Base-by-base conservation (phyloP, 2,329 filamentous ascomycete genomes). In the Myriangium duriaei region DNA sequence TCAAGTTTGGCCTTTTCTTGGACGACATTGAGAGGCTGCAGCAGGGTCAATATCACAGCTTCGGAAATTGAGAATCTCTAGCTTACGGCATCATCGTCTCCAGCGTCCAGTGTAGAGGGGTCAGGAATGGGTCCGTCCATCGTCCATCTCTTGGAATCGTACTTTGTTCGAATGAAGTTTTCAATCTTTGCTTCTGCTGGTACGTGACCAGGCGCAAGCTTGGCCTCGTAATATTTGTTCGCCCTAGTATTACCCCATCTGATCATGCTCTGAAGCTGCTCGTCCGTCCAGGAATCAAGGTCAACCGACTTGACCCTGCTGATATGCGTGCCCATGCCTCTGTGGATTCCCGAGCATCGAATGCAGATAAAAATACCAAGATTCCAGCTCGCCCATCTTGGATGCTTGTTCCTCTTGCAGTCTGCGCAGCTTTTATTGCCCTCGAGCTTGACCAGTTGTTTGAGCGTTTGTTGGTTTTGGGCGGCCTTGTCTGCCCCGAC, bases 301-400 rank as follows among this genome's bases (percentile, higher is more conserved):
- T 98, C 91, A 49, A 98, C 91, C 2, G 87, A 95, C 62, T 98
- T 98, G 60, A 98, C 91, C 61, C 83, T 75, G 62, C 86, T 95
- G 60, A 98, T 95, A 64, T 98, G 91, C 45, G 88, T 96, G 53
- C 91, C 91, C 87, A 98, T 96, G 49, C 88, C 86, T 56, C 91
- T 83, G 65, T 98, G 91, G 56, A 98, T 94, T 55, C 92, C 92
- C 12, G 91, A 98, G 64, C 91, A 98, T 57, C 67, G 68, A 59
- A 98, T 98, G 69, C 91, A 98, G 55, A 98, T 70, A 58, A 98
- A 98, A 55, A 98, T 78, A 51, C 91, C 91, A 39, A 98, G 65
- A 59, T 98, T 98, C 91, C 91, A 98, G 57, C 86, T 95, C 19
- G 91, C 91, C 91, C 91, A 98, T 81, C 91, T 76, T 44, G 91